Evolutionary conservation across 1,284 basidiomycete genomes (phyloP).

Genomic region (Malassezia sp.): DNA sequence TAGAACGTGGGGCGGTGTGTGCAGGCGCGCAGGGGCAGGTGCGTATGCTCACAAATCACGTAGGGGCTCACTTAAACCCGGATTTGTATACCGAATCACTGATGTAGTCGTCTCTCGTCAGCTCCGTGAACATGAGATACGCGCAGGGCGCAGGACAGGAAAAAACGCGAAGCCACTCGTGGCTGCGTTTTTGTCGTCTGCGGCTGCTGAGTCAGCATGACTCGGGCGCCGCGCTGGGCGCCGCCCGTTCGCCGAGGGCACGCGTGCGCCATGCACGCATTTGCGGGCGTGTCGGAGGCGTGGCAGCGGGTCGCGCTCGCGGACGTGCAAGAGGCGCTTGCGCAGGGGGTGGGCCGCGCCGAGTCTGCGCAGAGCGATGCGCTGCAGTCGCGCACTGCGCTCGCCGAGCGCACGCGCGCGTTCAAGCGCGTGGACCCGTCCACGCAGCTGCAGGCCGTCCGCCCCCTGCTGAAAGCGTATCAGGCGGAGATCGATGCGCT

Average conservation of each 20-base stretch:
- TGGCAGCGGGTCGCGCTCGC: constrained; percentile 30
- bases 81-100: constrained; percentile 35
- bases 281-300: constrained; percentile 24
- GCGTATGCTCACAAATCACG: constrained; percentile 12
- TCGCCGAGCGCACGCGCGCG: constrained; percentile 40
- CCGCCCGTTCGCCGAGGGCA: neutral
- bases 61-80: too few species aligned
- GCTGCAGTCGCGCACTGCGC: constrained; percentile 30
- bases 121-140: neutral
- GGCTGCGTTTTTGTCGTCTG: too few species aligned
- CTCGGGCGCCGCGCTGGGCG: neutral
- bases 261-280: constrained; percentile 15
- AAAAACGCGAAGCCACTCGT: neutral
- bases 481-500: constrained; percentile 90
- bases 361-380: constrained; percentile 29
- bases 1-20: too few species aligned
- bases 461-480: constrained; percentile 52
- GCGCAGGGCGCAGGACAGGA: neutral
- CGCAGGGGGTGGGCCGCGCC: constrained; percentile 18
- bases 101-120: constrained; percentile 44
- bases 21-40: neutral
- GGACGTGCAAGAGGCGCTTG: constrained; percentile 22
- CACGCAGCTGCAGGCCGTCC: constrained; percentile 31
- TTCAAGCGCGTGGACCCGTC: constrained; percentile 34
- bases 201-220: constrained; percentile 13